These are phyloP conservation scores for Phaeosphaeria sp. DNA, from an alignment of 2,329 filamentous ascomycete species.

Conservation along the genomic window DNA sequence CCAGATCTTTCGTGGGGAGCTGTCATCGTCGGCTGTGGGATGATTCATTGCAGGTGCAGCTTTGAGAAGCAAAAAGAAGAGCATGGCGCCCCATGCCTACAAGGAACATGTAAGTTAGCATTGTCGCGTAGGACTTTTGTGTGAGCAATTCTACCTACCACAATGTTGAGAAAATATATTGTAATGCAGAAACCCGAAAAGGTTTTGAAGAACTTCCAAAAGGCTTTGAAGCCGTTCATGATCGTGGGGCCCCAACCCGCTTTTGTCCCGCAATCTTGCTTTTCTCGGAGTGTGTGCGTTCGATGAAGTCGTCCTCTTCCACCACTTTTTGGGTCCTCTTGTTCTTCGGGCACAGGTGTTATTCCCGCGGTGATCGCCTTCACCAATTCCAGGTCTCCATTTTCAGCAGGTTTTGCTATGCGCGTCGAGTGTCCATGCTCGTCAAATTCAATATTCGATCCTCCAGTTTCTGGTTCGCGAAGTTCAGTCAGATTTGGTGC, in stretches of 20 bases:
- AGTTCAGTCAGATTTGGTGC: slow-evolving; percentile 52
- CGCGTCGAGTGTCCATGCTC: slow-evolving; percentile 20
- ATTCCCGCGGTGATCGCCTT: slow-evolving; percentile 12
- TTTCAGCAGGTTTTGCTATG: slow-evolving; percentile 20
- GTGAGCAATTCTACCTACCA: slow-evolving; percentile 46
- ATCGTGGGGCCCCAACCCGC: slow-evolving; percentile 63
- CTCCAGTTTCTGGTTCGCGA: slow-evolving; percentile 16
- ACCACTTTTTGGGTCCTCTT: background rate
- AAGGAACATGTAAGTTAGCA: background rate
- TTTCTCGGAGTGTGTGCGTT: slow-evolving; percentile 31
- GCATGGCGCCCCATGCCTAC: slow-evolving; percentile 83
- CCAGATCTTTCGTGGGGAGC: slow-evolving; percentile 78
- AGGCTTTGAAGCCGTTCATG: slow-evolving; percentile 63
- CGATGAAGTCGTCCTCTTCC: background rate
- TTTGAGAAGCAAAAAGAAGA: slow-evolving; percentile 82
- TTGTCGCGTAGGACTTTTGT: background rate
- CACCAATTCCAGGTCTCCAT: slow-evolving; percentile 11
- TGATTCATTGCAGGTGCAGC: slow-evolving; percentile 76
- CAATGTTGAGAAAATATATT: slow-evolving; percentile 79
- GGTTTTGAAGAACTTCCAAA: slow-evolving; percentile 75
- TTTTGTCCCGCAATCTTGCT: slow-evolving; percentile 21
- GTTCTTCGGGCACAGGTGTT: background rate
- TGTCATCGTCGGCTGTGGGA: slow-evolving; percentile 72
- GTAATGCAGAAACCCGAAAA: slow-evolving; percentile 78
- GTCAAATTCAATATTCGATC: slow-evolving; percentile 27